Conservation (phyloP, 2,329 filamentous ascomycete species). For the Helicocarpus griseus region DNA sequence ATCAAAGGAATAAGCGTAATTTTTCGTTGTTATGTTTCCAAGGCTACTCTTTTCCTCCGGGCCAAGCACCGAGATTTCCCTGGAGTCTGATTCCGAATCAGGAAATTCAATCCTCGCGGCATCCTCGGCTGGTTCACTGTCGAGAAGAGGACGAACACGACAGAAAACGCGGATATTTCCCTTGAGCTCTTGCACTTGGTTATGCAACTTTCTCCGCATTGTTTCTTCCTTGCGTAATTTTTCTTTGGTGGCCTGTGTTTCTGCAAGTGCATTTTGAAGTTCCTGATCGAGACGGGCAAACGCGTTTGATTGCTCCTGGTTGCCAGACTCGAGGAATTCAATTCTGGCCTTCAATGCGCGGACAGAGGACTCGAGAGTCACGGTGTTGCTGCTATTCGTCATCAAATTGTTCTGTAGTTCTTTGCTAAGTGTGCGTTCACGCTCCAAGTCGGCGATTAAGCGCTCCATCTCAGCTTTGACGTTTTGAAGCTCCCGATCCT, state of each 20-base stretch:
- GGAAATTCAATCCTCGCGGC: slow-evolving; percentile 70
- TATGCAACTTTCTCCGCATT: slow-evolving; percentile 81
- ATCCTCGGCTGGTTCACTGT: slow-evolving; percentile 47
- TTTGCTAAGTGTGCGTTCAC: slow-evolving; percentile 53
- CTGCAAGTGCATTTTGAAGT: slow-evolving; percentile 65
- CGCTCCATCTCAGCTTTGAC: slow-evolving; percentile 31
- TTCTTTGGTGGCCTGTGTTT: slow-evolving; percentile 60
- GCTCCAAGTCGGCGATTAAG: slow-evolving; percentile 42
- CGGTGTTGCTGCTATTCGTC: slow-evolving; percentile 51
- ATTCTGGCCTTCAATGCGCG: slow-evolving; percentile 71
- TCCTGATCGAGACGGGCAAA: slow-evolving; percentile 73
- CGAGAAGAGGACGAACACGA: slow-evolving; percentile 69
- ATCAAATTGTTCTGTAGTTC: slow-evolving; percentile 50
- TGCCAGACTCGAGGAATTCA: slow-evolving; percentile 81
- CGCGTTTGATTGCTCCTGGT: slow-evolving; percentile 76
- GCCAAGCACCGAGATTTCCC: slow-evolving; percentile 75
- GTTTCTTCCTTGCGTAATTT: slow-evolving; percentile 89
- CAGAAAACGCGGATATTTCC: slow-evolving; percentile 99
- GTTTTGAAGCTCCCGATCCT: slow-evolving; percentile 44
- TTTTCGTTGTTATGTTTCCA: slow-evolving; percentile 65
- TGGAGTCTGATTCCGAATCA: slow-evolving; percentile 67
- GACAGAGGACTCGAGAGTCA: slow-evolving; percentile 63
- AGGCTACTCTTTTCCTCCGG: slow-evolving; percentile 76
- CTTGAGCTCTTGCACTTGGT: slow-evolving; percentile 94
- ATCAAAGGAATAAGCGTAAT: slow-evolving; percentile 82